These are phyloP conservation scores for Acacia pycnantha DNA, from an alignment of 331 rosid species.

Conservation along the genomic window DNA sequence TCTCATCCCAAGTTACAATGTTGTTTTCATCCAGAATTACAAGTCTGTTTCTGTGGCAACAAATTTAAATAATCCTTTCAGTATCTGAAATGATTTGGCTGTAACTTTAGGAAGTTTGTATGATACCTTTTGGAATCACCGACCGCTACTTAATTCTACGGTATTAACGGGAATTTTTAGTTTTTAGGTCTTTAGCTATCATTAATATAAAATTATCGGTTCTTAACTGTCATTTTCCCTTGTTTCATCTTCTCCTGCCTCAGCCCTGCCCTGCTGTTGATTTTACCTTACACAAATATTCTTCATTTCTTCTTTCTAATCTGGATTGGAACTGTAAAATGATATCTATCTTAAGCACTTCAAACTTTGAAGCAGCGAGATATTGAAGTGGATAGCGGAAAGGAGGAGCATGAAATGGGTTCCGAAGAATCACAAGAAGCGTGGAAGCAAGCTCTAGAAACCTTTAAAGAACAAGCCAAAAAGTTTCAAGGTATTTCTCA, in stretches of 20 bases:
- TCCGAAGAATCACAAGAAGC: slow-evolving; percentile 73
- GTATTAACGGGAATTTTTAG: neutral
- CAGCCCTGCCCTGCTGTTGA: slow-evolving; percentile 4
- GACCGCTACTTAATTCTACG: neutral
- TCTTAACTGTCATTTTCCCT: neutral
- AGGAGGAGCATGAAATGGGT: slow-evolving; percentile 34
- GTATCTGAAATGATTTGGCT: neutral
- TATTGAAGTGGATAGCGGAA: slow-evolving; percentile 55
- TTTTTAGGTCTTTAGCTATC: neutral
- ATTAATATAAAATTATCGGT: neutral
- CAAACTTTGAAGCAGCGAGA: slow-evolving; percentile 47
- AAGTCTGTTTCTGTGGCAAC: neutral
- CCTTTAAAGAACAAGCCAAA: slow-evolving; percentile 83
- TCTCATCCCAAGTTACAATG: neutral
- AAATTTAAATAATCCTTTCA: neutral
- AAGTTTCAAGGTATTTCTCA: slow-evolving; percentile 72
- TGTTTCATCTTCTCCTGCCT: neutral
- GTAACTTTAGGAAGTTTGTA: neutral
- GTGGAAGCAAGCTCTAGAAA: slow-evolving; percentile 68
- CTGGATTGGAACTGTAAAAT: slow-evolving; percentile 17
- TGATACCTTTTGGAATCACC: neutral
- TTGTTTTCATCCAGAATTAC: neutral
- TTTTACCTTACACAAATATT: neutral
- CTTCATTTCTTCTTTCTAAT: neutral
- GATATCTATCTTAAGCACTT: slow-evolving; percentile 4